Base-by-base conservation (phyloP, 108 stramenopile species). In the Epithemia pelagica region DNA sequence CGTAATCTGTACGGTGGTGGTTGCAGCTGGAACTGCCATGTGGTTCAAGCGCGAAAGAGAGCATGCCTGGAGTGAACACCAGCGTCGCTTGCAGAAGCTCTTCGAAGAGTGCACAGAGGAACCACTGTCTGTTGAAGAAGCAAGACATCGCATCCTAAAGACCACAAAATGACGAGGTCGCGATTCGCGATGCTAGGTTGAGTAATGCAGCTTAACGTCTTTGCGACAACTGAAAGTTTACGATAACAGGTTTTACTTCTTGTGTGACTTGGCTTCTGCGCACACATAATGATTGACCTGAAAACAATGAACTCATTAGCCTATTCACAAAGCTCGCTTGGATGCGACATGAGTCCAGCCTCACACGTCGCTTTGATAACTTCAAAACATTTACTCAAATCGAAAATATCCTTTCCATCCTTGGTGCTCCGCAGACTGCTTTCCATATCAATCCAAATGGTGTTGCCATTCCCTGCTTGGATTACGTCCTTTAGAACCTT, bases 391-490 rank as follows among this genome's bases (percentile, higher is more conserved):
- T 92, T 92, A 58, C 82, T 72, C 26, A 89, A 51, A 74, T 92
- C 88, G 72, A 92, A 92, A 19, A 88, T 68, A 68, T 92, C 91
- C 28, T 74, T 54, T 22, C 76, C 82, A 66, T 81, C 64, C 67
- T 78, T 82, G 19, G 46, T 77, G 53, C 84, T 89, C 61, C 94
- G 72, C 54, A 95, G 61, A 19, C 82, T 80, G 60, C 87, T 90
- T 65, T 95, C 94, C 94, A 95, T 95, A 65, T 95, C 94, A 62
- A 95, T 90, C 94, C 94, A 95, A 90, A 73, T 10, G 67, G 60
- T 8, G 59, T 59, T 0, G 65, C 73, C 29, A 24, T 54, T 64
- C 27, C 74, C 80, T 20, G 80, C 77, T 57, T 57, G 55, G 24
- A 67, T 28, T 29, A 88, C 73, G 26, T 82, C 73, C 30, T 79